Percentiles rank a stretch among this genome's conserved stretches.
Evolutionary conservation across 192 early-diverging fungal species (phyloP).

Genomic region (Gaertneriomyces semiglobifer): DNA sequence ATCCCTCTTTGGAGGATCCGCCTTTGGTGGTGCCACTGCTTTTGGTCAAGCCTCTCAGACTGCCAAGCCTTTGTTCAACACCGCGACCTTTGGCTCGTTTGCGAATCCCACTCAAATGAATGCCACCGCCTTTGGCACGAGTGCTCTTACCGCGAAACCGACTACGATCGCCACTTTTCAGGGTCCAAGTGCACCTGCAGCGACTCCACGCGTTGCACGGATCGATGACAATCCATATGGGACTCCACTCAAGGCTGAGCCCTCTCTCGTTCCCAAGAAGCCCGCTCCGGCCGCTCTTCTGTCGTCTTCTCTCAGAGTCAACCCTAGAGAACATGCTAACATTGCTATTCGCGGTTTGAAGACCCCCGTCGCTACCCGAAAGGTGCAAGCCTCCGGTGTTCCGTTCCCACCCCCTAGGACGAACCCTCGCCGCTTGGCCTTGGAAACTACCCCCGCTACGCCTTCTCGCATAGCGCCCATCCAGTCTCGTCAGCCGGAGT

Average conservation of each 20-base stretch:
- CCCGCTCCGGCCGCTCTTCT: slow-evolving; percentile 39
- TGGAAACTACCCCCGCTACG: slow-evolving; percentile 43
- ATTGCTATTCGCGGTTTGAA: slow-evolving; percentile 73
- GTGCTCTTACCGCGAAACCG: no score
- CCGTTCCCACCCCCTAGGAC: slow-evolving; percentile 45
- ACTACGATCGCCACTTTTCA: no score
- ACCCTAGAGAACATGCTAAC: slow-evolving; percentile 66
- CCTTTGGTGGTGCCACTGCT: no score
- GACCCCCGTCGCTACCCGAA: no score
- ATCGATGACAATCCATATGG: slow-evolving; percentile 90
- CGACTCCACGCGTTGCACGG: slow-evolving; percentile 42
- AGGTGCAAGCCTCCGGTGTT: no score
- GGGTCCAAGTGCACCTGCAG: slow-evolving; percentile 5
- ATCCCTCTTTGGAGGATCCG: no score
- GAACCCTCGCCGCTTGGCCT: slow-evolving; percentile 67
- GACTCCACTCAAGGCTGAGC: slow-evolving; percentile 27
- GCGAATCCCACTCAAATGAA: no score
- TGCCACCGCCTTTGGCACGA: no score
- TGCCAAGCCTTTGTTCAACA: no score
- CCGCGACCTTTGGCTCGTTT: no score
- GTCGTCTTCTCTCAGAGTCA: slow-evolving; percentile 69
- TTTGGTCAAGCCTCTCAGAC: no score
- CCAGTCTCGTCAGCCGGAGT: slow-evolving; percentile 29
- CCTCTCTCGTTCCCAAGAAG: slow-evolving; percentile 52
- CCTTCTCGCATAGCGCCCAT: neutral